These are phyloP conservation scores for Fusarium sp. DNA, from an alignment of 2,329 filamentous ascomycete genomes.

Conservation along the genomic window DNA sequence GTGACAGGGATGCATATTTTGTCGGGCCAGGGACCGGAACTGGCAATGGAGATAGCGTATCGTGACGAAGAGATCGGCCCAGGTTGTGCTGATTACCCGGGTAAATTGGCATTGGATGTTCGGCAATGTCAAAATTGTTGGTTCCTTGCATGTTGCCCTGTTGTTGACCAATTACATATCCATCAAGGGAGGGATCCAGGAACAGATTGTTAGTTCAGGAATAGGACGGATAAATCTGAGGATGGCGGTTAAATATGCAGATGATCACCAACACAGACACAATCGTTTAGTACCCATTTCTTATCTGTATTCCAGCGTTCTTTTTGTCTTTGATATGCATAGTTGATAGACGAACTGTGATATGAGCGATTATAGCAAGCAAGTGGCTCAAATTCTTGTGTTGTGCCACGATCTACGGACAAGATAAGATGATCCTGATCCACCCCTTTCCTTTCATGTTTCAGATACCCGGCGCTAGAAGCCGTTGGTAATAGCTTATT, in stretches of 20 bases:
- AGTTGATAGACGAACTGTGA: background rate
- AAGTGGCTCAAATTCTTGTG: background rate
- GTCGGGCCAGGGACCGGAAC: slow-evolving; percentile 7
- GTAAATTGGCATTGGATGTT: slow-evolving; percentile 4
- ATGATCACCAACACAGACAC: background rate
- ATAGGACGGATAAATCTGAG: background rate
- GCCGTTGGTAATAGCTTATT: background rate
- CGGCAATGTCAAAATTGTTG: slow-evolving; percentile 16
- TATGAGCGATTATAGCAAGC: background rate
- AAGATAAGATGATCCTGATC: slow-evolving; percentile 7
- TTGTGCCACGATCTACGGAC: background rate
- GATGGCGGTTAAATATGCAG: slow-evolving; percentile 9
- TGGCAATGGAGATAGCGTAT: slow-evolving; percentile 17
- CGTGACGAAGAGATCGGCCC: slow-evolving; percentile 5
- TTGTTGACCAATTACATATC: background rate
- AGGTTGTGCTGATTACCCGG: slow-evolving; percentile 5
- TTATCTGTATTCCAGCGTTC: fast-evolving
- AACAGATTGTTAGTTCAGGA: background rate
- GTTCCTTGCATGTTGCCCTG: slow-evolving; percentile 11
- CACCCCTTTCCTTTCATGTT: slow-evolving; percentile 4
- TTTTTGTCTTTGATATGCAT: background rate
- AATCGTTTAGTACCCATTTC: too few relatives aligned
- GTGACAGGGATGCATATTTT: slow-evolving; percentile 17
- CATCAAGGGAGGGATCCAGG: background rate
- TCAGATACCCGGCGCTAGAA: slow-evolving; percentile 32